phyloP scores from a whole-genome alignment of 192 early-diverging fungal genomes.

The Coemansia sp. region DNA sequence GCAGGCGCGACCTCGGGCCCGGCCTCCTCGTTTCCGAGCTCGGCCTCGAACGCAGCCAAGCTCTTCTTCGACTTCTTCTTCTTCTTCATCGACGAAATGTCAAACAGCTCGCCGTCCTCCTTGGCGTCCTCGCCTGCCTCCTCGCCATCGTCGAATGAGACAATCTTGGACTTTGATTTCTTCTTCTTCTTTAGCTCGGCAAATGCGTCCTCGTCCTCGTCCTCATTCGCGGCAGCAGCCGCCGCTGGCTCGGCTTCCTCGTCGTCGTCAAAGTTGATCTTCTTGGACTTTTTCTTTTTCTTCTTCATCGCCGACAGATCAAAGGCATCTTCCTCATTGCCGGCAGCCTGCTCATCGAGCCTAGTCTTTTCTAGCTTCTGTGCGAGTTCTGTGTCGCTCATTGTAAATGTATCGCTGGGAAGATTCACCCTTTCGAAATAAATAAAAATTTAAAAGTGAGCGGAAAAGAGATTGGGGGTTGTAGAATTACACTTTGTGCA shows the following conservation, averaged over 20 bases:
- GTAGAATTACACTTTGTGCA: background rate
- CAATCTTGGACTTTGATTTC: constrained; percentile 56
- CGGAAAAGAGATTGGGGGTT: background rate
- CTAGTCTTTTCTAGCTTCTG: constrained; percentile 20
- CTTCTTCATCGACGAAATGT: constrained; percentile 54
- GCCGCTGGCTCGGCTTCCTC: constrained; percentile 10
- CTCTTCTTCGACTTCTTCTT: constrained; percentile 74
- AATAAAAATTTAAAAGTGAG: constrained; percentile 9
- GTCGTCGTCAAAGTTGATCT: constrained; percentile 45
- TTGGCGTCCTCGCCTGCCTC: constrained; percentile 29
- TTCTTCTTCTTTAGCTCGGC: constrained; percentile 63
- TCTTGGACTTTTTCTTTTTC: constrained; percentile 57
- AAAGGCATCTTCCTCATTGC: constrained; percentile 29
- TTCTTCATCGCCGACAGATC: constrained; percentile 23
- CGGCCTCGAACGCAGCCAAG: constrained; percentile 85
- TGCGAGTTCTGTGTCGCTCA: constrained; percentile 40
- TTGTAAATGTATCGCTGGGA: constrained; percentile 10
- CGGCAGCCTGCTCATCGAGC: constrained; percentile 10
- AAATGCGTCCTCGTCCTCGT: constrained; percentile 40
- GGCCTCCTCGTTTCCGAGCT: constrained; percentile 63
- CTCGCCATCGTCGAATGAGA: constrained; percentile 41
- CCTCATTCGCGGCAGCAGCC: constrained; percentile 10
- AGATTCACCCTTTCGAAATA: background rate
- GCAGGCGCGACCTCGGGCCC: constrained; percentile 40
- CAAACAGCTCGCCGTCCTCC: constrained; percentile 39